Percentiles rank a stretch among this genome's conserved stretches.
These are phyloP conservation scores for Leccinum uliginosum DNA, from an alignment of 768 basidiomycete species.

Conservation along the genomic window DNA sequence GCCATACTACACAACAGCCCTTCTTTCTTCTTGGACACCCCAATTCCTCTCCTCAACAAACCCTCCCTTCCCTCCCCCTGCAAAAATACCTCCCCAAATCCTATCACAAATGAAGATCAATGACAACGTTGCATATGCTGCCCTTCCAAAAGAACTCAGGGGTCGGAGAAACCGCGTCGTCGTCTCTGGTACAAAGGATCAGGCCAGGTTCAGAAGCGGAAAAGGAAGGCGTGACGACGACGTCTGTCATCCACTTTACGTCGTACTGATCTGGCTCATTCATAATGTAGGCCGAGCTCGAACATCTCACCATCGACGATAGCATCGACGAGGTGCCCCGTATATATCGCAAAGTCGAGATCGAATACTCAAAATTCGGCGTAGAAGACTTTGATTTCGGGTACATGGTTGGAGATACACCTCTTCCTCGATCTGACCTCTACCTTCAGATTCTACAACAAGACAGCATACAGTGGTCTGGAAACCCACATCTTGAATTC, in stretches of 20 bases:
- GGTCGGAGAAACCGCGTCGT: constrained; percentile 76
- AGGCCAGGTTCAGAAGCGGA: constrained; percentile 84
- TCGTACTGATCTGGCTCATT: constrained; percentile 2
- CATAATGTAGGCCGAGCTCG: constrained; percentile 43
- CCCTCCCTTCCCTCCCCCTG: constrained; percentile 58
- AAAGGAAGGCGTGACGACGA: constrained; percentile 49
- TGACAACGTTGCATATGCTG: constrained; percentile 87
- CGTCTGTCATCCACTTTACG: constrained; percentile 14
- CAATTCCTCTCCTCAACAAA: constrained; percentile 50
- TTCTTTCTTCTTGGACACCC: constrained; percentile 64
- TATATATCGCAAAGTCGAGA: constrained; percentile 89
- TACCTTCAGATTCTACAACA: constrained; percentile 79
- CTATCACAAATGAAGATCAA: constrained; percentile 76
- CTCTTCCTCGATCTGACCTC: neutral
- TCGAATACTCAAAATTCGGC: constrained; percentile 97
- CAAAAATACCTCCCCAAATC: constrained; percentile 77
- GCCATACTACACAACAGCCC: constrained; percentile 70
- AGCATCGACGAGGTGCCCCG: constrained; percentile 62
- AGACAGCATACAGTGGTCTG: constrained; percentile 83
- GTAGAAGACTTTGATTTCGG: constrained; percentile 99
- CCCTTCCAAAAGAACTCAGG: constrained; percentile 79
- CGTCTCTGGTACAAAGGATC: constrained; percentile 46
- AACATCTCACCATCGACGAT: constrained; percentile 49
- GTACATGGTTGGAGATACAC: constrained; percentile 37
- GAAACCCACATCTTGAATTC: constrained; percentile 98